A percentile compares a stretch with the other conserved stretches of the same genome.
phyloP scores from a whole-genome alignment of 164 flowering plant species.

The Stephania cephalantha region DNA sequence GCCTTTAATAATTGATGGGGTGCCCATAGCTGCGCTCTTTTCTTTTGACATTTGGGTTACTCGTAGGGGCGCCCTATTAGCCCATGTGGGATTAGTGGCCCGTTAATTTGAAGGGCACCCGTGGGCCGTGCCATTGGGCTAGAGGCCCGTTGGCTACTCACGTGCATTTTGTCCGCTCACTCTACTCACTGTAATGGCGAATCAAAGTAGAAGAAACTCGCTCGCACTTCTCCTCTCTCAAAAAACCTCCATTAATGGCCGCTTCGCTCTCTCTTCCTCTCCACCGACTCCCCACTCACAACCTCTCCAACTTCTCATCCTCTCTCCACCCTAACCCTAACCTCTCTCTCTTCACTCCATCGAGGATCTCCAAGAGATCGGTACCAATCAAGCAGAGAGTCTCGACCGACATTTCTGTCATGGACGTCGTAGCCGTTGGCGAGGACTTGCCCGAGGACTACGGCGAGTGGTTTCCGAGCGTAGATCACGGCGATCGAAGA shows the following conservation, averaged over 20 bases:
- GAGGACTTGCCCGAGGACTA: conserved; percentile 71
- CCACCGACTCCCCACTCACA: conserved; percentile 8
- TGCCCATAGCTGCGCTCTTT: no score
- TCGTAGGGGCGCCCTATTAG: no score
- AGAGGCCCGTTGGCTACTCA: no score
- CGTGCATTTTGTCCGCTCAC: no score
- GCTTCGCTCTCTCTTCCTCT: conserved; percentile 8
- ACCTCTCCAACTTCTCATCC: conserved; percentile 4
- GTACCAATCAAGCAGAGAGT: background rate
- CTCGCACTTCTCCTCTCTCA: background rate
- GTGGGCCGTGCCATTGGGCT: no score
- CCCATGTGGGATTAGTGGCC: no score
- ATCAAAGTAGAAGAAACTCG: no score
- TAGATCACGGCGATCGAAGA: conserved; percentile 36
- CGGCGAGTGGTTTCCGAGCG: conserved; percentile 42
- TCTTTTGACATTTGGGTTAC: no score
- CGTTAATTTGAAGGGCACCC: no score
- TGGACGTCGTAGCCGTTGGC: conserved; percentile 30
- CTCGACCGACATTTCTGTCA: background rate
- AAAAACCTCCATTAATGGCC: conserved; percentile 10
- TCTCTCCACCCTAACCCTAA: background rate
- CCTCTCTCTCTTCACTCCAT: background rate
- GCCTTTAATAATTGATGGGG: no score
- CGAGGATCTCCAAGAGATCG: conserved; percentile 6
- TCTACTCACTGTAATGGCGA: no score